Conservation (phyloP, 2,329 filamentous ascomycete genomes). For the Nannizziopsis barbatae region DNA sequence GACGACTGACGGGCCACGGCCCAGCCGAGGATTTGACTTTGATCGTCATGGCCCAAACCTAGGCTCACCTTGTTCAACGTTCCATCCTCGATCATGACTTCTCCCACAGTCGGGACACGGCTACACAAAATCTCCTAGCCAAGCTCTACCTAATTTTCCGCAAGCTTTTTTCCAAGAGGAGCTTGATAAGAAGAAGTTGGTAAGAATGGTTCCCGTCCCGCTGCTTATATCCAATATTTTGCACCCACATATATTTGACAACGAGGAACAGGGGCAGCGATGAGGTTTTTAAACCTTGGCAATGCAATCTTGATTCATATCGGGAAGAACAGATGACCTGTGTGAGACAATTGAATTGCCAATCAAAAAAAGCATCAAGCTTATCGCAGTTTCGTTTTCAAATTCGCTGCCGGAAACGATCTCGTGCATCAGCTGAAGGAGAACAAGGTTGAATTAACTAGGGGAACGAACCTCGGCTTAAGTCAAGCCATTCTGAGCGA, state of each 20-base stretch:
- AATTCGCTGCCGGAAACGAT: no score
- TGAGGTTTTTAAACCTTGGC: no score
- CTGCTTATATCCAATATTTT: not conserved
- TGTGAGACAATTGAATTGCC: no score
- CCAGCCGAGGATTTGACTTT: constrained; percentile 2
- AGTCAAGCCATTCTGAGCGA: no score
- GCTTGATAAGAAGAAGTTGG: not conserved
- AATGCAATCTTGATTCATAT: no score
- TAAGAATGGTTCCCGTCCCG: not conserved
- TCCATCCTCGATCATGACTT: constrained; percentile 5
- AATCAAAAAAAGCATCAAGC: no score
- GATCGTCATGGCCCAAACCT: not conserved
- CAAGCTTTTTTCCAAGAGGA: constrained; percentile 5
- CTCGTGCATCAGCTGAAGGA: no score
- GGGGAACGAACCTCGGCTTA: no score
- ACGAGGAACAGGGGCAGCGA: not conserved
- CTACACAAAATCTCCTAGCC: not conserved
- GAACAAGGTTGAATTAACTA: no score
- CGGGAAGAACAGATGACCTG: no score
- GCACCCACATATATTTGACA: not conserved
- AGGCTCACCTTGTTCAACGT: constrained; percentile 6
- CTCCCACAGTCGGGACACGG: not conserved
- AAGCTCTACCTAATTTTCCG: not conserved
- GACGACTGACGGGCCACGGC: no score
- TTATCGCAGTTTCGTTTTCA: no score